Base-by-base conservation (phyloP, 2,329 filamentous ascomycete genomes). In the Curvularia lunata region DNA sequence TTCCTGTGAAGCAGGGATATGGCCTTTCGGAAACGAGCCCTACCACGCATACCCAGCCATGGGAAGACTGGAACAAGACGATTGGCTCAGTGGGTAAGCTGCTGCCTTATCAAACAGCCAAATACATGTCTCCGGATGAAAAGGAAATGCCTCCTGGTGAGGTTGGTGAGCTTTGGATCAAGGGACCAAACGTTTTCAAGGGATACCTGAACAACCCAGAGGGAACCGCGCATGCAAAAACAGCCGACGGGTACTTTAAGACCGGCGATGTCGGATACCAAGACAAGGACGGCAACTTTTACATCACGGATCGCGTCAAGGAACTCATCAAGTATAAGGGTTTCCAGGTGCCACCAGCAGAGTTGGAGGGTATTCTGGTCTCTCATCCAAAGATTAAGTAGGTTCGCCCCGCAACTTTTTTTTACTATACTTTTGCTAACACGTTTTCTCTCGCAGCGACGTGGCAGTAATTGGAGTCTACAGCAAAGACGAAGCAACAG, bases 1-100 rank as follows among this genome's bases (percentile, higher is more conserved):
- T 96, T 19, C 88, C 89, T 2, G 87, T 97, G 59, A 97, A 97
- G 81, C 94, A 98, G 78, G 93, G 91, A 18, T 98, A 97, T 72
- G 94, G 94, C 0, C 83, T 98, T 5, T 92, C 88, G 5, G 94
- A 98, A 80, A 96, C 92, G 13, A 88, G 88, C 25, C 92, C 93
- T 0, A 89, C 87, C 1, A 91, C 91, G 0, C 88, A 92, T 66
- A 86, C 86, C 9, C 91, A 92, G 76, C 80, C 83, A 7, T 88
- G 91, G 81, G 85, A 86, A 34, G 88, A 91, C 65, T 97, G 92
- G 91, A 81, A 86, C 61, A 86, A 83, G 48, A 86, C 85, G 46
- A 88, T 93, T 66, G 93, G 92, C 19, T 89, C 89, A 0, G 91
- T 94, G 0, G 93, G 94, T 12, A 86, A 84, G 43, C 80, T 97